Evolutionary conservation across 345 rosid species (phyloP).

Genomic region (Clarkia xantiana): DNA sequence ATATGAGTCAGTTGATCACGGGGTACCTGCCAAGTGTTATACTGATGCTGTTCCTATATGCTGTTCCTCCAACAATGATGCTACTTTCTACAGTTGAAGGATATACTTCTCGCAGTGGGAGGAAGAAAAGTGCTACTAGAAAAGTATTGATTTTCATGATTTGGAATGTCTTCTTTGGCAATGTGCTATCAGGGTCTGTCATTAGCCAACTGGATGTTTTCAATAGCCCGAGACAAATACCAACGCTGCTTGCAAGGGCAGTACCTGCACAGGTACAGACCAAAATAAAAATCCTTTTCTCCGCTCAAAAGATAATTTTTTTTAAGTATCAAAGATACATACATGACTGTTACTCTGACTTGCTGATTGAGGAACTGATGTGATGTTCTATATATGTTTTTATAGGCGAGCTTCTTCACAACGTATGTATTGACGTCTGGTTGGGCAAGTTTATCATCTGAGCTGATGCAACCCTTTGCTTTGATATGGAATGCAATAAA

Average conservation of each 20-base stretch:
- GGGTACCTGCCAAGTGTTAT: slow-evolving; percentile 97
- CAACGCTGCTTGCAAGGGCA: slow-evolving; percentile 51
- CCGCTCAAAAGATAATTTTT: not conserved
- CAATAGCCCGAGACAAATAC: slow-evolving; percentile 48
- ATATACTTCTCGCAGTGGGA: slow-evolving; percentile 47
- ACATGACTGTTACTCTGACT: not conserved
- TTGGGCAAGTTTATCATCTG: slow-evolving; percentile 72
- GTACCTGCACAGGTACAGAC: slow-evolving; percentile 59
- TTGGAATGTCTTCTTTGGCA: slow-evolving; percentile 90
- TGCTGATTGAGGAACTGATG: not conserved
- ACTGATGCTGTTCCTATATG: slow-evolving; percentile 42
- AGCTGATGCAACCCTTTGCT: slow-evolving; percentile 54
- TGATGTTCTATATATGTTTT: slow-evolving; percentile 8
- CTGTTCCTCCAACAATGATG: slow-evolving; percentile 92
- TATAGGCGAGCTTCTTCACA: slow-evolving; percentile 88
- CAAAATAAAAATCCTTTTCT: not conserved
- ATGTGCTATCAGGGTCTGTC: slow-evolving; percentile 67
- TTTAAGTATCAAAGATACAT: not conserved
- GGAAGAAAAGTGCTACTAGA: slow-evolving; percentile 75
- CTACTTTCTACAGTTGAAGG: slow-evolving; percentile 70
- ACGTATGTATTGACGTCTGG: slow-evolving; percentile 81
- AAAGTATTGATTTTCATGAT: slow-evolving; percentile 75
- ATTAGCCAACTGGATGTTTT: slow-evolving; percentile 37
- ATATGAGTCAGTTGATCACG: slow-evolving; percentile 44
- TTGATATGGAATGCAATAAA: slow-evolving; percentile 36